phyloP scores from a whole-genome alignment of 2,329 filamentous ascomycete species.

The Colletotrichum filicis region DNA sequence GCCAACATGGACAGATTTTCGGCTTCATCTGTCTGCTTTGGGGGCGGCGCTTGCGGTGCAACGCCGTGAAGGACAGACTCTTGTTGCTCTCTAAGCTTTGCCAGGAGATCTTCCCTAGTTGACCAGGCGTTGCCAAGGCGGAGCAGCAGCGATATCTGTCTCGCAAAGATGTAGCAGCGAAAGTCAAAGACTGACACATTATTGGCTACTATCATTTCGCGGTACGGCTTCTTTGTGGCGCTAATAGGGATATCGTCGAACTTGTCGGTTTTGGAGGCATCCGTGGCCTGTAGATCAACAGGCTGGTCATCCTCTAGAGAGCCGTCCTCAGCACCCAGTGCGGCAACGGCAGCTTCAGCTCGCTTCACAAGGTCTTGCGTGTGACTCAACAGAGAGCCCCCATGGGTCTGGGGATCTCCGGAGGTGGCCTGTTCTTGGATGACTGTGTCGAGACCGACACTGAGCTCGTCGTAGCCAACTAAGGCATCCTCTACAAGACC shows the following conservation, averaged over 20 bases:
- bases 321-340: slow-evolving; percentile 42
- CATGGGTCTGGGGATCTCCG: slow-evolving; percentile 71
- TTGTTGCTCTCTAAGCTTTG: slow-evolving; percentile 71
- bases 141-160: slow-evolving; percentile 85
- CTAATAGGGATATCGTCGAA: slow-evolving; percentile 71
- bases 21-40: slow-evolving; percentile 65
- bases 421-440: slow-evolving; percentile 77
- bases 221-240: slow-evolving; percentile 80
- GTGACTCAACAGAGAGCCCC: slow-evolving; percentile 76
- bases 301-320: slow-evolving; percentile 52
- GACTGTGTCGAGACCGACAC: slow-evolving; percentile 85
- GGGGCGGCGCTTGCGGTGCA: slow-evolving; percentile 60
- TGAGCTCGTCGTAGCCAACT: slow-evolving; percentile 93
- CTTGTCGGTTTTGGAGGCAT: slow-evolving; percentile 47
- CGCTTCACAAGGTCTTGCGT: slow-evolving; percentile 78
- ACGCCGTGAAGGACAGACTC: slow-evolving; percentile 68
- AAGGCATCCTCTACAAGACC: slow-evolving; percentile 95
- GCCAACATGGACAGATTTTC: slow-evolving; percentile 86
- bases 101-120: slow-evolving; percentile 69
- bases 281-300: slow-evolving; percentile 62
- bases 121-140: slow-evolving; percentile 81
- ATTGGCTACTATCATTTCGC: slow-evolving; percentile 91
- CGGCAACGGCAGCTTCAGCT: slow-evolving; percentile 63
- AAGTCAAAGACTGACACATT: slow-evolving; percentile 98
- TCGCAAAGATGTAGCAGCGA: slow-evolving; percentile 89